phyloP scores from a whole-genome alignment of 306 rosid genomes.

The Ormosia semicastrata region DNA sequence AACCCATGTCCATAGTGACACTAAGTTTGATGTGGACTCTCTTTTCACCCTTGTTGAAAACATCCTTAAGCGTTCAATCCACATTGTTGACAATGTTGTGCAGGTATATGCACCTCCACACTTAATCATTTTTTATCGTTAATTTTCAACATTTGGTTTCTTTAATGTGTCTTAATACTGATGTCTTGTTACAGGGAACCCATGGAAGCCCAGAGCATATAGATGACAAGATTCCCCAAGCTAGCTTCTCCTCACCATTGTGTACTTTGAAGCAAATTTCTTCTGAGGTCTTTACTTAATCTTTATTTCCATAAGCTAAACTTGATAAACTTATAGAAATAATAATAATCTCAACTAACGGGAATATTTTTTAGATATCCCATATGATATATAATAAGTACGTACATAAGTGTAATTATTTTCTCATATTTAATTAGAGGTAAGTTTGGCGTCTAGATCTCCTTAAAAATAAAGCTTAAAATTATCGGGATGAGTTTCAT shows the following conservation, averaged over 20 bases:
- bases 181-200: constrained; percentile 34
- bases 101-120: constrained; percentile 24
- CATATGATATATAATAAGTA: too few species aligned
- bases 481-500: too few species aligned
- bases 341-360: too few species aligned
- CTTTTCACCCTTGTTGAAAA: constrained; percentile 38
- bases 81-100: constrained; percentile 35
- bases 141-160: not conserved
- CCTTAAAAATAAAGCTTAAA: too few species aligned
- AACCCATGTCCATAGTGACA: constrained; percentile 44
- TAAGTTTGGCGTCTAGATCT: too few species aligned
- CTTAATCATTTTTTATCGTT: not conserved
- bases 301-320: not conserved
- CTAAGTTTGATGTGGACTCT: constrained; percentile 39
- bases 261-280: constrained; percentile 41
- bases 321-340: too few species aligned
- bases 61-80: constrained; percentile 42
- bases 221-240: constrained; percentile 26
- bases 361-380: too few species aligned
- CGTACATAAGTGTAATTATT: too few species aligned
- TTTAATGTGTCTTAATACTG: not conserved
- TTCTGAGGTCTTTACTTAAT: constrained; percentile 23
- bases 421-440: too few species aligned
- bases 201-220: constrained; percentile 13
- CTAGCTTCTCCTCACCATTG: constrained; percentile 31